A percentile compares a stretch with the other conserved stretches of the same genome.
These are phyloP conservation scores for Colletotrichum destructivum DNA, from an alignment of 2,329 filamentous ascomycete species.

Conservation along the genomic window DNA sequence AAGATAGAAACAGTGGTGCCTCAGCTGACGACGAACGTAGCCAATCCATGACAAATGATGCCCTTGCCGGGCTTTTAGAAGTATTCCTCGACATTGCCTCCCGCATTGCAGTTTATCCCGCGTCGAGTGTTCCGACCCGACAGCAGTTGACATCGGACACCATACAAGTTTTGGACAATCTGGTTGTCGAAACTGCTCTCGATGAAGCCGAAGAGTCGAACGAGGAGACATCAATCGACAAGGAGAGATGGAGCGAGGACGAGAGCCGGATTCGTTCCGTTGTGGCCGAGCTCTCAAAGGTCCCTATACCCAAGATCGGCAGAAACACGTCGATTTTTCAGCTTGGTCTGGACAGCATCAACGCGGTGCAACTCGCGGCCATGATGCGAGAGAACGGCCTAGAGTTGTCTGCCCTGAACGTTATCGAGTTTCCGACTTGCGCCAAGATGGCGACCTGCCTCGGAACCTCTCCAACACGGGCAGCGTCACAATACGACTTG, in stretches of 20 bases:
- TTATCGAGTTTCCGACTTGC: slow-evolving; percentile 75
- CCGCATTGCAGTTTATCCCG: slow-evolving; percentile 36
- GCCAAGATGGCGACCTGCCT: slow-evolving; percentile 53
- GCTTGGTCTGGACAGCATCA: slow-evolving; percentile 93
- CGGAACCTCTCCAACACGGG: neutral
- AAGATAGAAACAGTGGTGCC: no score
- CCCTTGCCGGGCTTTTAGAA: neutral
- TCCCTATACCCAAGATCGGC: slow-evolving; percentile 57
- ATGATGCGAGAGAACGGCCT: slow-evolving; percentile 73
- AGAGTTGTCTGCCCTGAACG: slow-evolving; percentile 76
- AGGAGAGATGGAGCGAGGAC: slow-evolving; percentile 39
- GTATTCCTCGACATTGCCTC: slow-evolving; percentile 5
- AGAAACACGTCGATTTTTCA: slow-evolving; percentile 83
- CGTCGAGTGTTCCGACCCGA: slow-evolving; percentile 41
- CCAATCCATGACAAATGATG: slow-evolving; percentile 6
- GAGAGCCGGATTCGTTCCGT: slow-evolving; percentile 42
- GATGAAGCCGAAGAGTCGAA: neutral
- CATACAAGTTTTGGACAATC: slow-evolving; percentile 40
- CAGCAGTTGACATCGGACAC: slow-evolving; percentile 46
- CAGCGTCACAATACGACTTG: slow-evolving; percentile 55
- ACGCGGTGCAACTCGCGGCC: slow-evolving; percentile 83
- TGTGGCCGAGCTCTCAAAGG: slow-evolving; percentile 25
- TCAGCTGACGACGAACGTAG: neutral
- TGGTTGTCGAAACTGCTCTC: slow-evolving; percentile 33
- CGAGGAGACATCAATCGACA: neutral